phyloP scores from a whole-genome alignment of 805 yeast genomes.

The Nakazawaea holstii region DNA sequence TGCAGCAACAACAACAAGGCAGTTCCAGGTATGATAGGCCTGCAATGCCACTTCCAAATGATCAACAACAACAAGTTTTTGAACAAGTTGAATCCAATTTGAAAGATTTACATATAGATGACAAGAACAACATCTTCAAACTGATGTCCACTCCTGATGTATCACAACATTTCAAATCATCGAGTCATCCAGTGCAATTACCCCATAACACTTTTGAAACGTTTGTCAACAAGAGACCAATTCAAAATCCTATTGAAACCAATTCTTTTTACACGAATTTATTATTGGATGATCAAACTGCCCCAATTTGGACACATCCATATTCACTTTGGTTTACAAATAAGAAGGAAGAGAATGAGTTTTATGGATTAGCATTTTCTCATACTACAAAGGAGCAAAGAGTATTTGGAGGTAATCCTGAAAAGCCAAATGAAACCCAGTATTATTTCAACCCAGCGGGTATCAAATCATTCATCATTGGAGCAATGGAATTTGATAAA shows the following conservation, averaged over 20 bases:
- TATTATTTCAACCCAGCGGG: slow-evolving; percentile 67
- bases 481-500: slow-evolving; percentile 35
- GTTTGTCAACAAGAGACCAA: neutral
- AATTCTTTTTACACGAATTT: slow-evolving; percentile 77
- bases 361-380: slow-evolving; percentile 60
- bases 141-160: slow-evolving; percentile 12
- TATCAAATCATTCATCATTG: slow-evolving; percentile 51
- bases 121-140: neutral
- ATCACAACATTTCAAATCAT: slow-evolving; percentile 12
- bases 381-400: slow-evolving; percentile 54
- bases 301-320: slow-evolving; percentile 80
- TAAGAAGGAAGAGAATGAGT: slow-evolving; percentile 28
- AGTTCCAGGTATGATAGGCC: neutral
- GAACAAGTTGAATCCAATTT: neutral
- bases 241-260: slow-evolving; percentile 49
- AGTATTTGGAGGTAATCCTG: slow-evolving; percentile 66
- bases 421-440: slow-evolving; percentile 25
- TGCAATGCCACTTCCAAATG: slow-evolving; percentile 6
- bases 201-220: neutral
- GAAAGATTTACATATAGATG: neutral
- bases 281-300: slow-evolving; percentile 57
- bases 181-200: slow-evolving; percentile 6
- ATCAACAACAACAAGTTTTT: neutral
- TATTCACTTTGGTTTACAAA: slow-evolving; percentile 66
- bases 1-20: neutral